Evolutionary conservation across 2,329 filamentous ascomycete genomes (phyloP).

Genomic region (Beauveria varroae): DNA sequence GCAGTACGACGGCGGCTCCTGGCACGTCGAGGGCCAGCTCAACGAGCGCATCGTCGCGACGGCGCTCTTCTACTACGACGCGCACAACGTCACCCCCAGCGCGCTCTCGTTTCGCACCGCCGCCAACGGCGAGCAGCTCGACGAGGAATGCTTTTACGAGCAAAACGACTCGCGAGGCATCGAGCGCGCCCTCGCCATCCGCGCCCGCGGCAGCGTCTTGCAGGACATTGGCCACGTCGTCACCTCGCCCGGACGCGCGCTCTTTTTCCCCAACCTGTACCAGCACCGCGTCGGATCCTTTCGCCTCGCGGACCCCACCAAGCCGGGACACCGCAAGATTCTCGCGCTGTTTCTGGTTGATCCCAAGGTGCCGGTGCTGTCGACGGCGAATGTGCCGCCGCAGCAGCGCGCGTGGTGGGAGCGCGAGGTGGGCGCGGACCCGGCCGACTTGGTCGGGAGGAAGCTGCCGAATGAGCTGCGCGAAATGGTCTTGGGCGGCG

Average conservation of each 20-base stretch:
- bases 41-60: conserved; percentile 60
- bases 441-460: not conserved
- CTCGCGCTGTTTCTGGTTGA: conserved; percentile 55
- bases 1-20: conserved; percentile 42
- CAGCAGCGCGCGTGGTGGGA: conserved; percentile 32
- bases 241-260: conserved; percentile 36
- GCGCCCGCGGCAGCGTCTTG: conserved; percentile 11
- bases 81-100: conserved; percentile 49
- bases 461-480: not conserved
- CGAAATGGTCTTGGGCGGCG: not conserved
- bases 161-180: conserved; percentile 29
- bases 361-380: conserved; percentile 38
- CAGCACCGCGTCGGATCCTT: conserved; percentile 49
- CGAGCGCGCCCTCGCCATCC: conserved; percentile 28
- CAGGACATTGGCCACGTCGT: conserved; percentile 38
- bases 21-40: conserved; percentile 47
- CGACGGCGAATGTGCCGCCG: conserved; percentile 37
- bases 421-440: not conserved
- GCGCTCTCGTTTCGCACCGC: conserved; percentile 42
- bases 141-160: conserved; percentile 19
- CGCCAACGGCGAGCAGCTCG: conserved; percentile 24
- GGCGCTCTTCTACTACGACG: conserved; percentile 54
- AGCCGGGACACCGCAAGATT: conserved; percentile 51
- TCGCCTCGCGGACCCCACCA: conserved; percentile 40
- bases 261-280: conserved; percentile 48